A percentile compares a stretch with the other conserved stretches of the same genome.
These are phyloP conservation scores for Skeletonema costatum DNA, from an alignment of 108 stramenopile species.

Conservation along the genomic window DNA sequence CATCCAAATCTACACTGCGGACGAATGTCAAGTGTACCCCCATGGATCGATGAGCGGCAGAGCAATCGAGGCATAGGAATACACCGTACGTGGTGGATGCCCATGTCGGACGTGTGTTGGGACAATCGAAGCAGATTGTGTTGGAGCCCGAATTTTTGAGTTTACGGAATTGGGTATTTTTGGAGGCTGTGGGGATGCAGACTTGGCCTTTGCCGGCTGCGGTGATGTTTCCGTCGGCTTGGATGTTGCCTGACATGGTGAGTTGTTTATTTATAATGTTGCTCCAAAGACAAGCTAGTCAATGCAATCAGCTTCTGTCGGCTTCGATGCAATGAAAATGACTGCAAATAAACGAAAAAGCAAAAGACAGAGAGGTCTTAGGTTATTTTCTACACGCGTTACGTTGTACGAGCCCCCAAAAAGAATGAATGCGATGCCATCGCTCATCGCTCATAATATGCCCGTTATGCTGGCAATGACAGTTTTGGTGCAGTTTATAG, in stretches of 20 bases:
- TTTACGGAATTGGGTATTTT: conserved; percentile 88
- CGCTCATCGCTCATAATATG: no score
- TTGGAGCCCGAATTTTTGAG: conserved; percentile 79
- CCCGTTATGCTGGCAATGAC: no score
- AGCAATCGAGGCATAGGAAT: conserved; percentile 94
- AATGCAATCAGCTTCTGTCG: no score
- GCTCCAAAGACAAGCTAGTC: no score
- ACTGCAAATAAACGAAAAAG: no score
- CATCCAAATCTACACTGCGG: conserved; percentile 87
- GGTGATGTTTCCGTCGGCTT: conserved; percentile 84
- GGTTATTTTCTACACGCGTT: no score
- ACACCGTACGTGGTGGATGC: conserved; percentile 93
- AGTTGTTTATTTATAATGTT: neutral
- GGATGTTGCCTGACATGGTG: conserved; percentile 70
- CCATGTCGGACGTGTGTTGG: conserved; percentile 92
- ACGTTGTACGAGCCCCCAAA: neutral
- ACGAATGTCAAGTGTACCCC: conserved; percentile 93
- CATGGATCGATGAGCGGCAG: conserved; percentile 88
- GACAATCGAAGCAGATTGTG: conserved; percentile 93
- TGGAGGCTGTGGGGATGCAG: conserved; percentile 79
- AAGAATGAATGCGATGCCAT: neutral
- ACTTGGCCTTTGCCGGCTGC: conserved; percentile 86
- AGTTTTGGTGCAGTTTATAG: no score
- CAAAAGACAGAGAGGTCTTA: no score
- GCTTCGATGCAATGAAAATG: no score